A percentile compares a stretch with the other conserved stretches of the same genome.
phyloP scores from a whole-genome alignment of 2,329 filamentous ascomycete species.

The Tolypocladium ovalisporum region DNA sequence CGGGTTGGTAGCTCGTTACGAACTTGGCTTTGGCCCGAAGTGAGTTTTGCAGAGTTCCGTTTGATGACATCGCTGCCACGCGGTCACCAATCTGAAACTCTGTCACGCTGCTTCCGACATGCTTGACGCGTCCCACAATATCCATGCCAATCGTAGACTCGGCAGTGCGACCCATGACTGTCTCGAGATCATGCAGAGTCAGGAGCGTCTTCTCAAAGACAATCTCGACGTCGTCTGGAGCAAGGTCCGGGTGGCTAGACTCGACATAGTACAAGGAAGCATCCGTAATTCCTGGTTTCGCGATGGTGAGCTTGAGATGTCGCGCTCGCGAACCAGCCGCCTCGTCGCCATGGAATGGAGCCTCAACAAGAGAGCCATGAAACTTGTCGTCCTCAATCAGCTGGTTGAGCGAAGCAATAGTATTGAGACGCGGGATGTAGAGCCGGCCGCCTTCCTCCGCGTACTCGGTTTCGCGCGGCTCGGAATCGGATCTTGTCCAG shows the following conservation, averaged over 20 bases:
- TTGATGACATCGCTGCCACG: slow-evolving; percentile 27
- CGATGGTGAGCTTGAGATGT: slow-evolving; percentile 13
- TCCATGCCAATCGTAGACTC: slow-evolving; percentile 28
- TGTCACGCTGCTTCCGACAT: slow-evolving; percentile 20
- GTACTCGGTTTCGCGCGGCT: slow-evolving; percentile 30
- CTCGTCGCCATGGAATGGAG: slow-evolving; percentile 8
- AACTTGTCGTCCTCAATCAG: slow-evolving; percentile 26
- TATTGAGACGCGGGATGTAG: slow-evolving; percentile 33
- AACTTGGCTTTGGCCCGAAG: slow-evolving; percentile 23
- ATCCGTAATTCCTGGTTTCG: slow-evolving; percentile 14
- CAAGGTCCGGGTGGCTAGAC: slow-evolving; percentile 9
- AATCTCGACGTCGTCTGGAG: slow-evolving; percentile 27
- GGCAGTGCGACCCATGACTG: slow-evolving; percentile 18
- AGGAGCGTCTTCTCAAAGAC: slow-evolving; percentile 24
- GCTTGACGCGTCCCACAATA: slow-evolving; percentile 23
- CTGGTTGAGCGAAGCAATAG: slow-evolving; percentile 27
- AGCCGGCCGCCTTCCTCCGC: slow-evolving; percentile 24
- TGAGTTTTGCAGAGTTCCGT: slow-evolving; percentile 23
- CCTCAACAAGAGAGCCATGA: slow-evolving; percentile 2
- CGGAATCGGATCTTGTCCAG: slow-evolving; percentile 2
- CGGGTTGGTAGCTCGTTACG: slow-evolving; percentile 16
- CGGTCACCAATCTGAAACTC: slow-evolving; percentile 23
- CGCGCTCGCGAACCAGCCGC: not conserved
- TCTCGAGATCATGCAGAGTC: slow-evolving; percentile 24
- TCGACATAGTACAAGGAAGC: slow-evolving; percentile 14